Percentiles rank a stretch among this genome's conserved stretches.
phyloP scores from a whole-genome alignment of 2,329 filamentous ascomycete genomes.

The Scortechinia acanthostroma region DNA sequence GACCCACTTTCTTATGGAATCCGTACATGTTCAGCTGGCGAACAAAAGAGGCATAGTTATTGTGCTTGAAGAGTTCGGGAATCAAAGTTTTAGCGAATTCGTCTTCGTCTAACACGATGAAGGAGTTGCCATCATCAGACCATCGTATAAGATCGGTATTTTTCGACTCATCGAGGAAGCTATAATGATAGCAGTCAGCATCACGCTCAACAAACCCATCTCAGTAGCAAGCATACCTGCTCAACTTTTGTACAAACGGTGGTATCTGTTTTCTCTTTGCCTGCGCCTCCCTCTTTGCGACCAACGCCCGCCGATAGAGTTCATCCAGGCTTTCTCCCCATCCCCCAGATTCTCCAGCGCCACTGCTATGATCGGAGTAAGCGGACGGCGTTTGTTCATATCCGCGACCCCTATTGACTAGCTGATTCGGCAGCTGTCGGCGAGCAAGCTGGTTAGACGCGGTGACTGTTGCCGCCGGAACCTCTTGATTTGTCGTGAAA shows the following conservation, averaged over 20 bases:
- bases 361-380: conserved; percentile 12
- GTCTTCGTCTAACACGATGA: conserved; percentile 93
- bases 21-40: conserved; percentile 64
- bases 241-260: conserved; percentile 94
- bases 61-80: conserved; percentile 72
- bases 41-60: conserved; percentile 73
- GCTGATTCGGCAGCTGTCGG: conserved; percentile 23
- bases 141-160: conserved; percentile 93
- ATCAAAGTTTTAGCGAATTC: conserved; percentile 72
- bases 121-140: conserved; percentile 93
- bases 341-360: conserved; percentile 26
- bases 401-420: conserved; percentile 22
- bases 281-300: conserved; percentile 81
- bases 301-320: conserved; percentile 70
- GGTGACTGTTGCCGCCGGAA: conserved; percentile 33
- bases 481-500: conserved; percentile 13
- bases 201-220: too few species aligned
- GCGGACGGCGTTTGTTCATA: conserved; percentile 21
- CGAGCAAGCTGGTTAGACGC: conserved; percentile 30
- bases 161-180: conserved; percentile 86
- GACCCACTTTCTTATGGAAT: conserved; percentile 67
- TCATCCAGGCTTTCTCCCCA: conserved; percentile 70
- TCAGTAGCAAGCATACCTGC: conserved; percentile 72
- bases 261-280: conserved; percentile 91
- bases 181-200: conserved; percentile 25